phyloP scores from a whole-genome alignment of 2,329 filamentous ascomycete genomes.

The Aspergillus awamori region DNA sequence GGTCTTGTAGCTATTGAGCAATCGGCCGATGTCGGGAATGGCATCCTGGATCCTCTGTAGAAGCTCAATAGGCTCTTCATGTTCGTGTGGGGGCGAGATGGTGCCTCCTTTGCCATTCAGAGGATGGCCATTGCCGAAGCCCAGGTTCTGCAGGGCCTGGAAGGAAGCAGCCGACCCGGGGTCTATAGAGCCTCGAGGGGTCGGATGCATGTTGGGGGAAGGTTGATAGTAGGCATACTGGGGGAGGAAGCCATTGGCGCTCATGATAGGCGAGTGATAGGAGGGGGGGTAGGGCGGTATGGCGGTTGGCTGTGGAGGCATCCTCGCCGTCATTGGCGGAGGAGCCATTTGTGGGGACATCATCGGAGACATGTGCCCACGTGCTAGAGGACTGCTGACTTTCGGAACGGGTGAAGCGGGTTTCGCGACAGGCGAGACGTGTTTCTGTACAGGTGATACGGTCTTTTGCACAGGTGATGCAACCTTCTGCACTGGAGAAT shows the following conservation, averaged over 20 bases:
- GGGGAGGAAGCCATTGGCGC: conserved; percentile 34
- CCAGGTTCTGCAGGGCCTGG: conserved; percentile 35
- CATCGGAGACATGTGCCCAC: conserved; percentile 40
- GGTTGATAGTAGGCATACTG: conserved; percentile 38
- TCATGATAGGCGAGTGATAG: conserved; percentile 42
- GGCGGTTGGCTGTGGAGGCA: conserved; percentile 28
- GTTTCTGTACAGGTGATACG: conserved; percentile 18
- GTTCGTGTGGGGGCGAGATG: conserved; percentile 32
- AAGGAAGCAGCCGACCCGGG: conserved; percentile 35
- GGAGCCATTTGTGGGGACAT: conserved; percentile 36
- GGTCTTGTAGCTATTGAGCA: conserved; percentile 52
- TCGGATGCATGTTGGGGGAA: conserved; percentile 31
- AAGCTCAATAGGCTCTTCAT: conserved; percentile 43
- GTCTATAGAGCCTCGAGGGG: conserved; percentile 35
- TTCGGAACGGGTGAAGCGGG: conserved; percentile 34
- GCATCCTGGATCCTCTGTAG: conserved; percentile 50
- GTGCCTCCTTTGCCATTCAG: conserved; percentile 31
- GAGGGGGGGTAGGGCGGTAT: conserved; percentile 31
- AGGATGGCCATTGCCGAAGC: conserved; percentile 24
- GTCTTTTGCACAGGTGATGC: conserved; percentile 23
- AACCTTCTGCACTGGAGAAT: conserved; percentile 22
- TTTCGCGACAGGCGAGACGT: conserved; percentile 27
- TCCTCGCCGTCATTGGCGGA: conserved; percentile 24
- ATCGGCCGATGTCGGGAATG: conserved; percentile 50
- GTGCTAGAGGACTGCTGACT: conserved; percentile 41